A percentile compares a stretch with the other conserved stretches of the same genome.
These are phyloP conservation scores for Westerdykella aurantiaca DNA, from an alignment of 2,329 filamentous ascomycete genomes.

Conservation along the genomic window DNA sequence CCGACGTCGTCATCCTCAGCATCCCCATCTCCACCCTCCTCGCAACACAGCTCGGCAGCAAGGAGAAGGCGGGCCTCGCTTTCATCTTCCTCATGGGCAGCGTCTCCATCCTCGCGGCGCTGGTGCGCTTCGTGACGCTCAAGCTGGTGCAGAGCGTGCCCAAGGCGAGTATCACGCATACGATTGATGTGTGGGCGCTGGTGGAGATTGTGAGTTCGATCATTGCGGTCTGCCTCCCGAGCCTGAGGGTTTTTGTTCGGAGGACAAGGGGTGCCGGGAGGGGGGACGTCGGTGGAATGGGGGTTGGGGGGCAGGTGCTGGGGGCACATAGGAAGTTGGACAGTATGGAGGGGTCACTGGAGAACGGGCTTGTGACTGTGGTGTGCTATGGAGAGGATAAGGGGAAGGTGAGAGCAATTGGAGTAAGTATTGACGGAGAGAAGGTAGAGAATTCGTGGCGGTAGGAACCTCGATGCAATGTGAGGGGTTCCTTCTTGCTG, in stretches of 20 bases:
- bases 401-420: no score
- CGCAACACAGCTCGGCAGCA: slow-evolving; percentile 11
- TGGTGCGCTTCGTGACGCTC: slow-evolving; percentile 23
- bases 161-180: slow-evolving; percentile 26
- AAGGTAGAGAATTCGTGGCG: no score
- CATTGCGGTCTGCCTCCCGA: slow-evolving; percentile 24
- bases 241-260: slow-evolving; percentile 18
- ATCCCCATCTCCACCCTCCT: slow-evolving; percentile 23
- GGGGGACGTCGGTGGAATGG: not conserved
- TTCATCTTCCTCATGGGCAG: slow-evolving; percentile 27
- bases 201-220: slow-evolving; percentile 27
- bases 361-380: no score
- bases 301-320: no score
- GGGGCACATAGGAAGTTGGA: no score
- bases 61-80: slow-evolving; percentile 17
- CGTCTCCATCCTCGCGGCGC: slow-evolving; percentile 21
- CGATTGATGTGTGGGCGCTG: slow-evolving; percentile 30
- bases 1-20: slow-evolving; percentile 23
- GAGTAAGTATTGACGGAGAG: no score
- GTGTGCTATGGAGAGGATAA: no score
- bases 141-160: slow-evolving; percentile 19
- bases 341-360: no score
- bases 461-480: no score
- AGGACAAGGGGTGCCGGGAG: slow-evolving; percentile 1
- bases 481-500: no score